Percentiles rank a stretch among this genome's conserved stretches.
Conservation (phyloP, 2,329 filamentous ascomycete genomes). For the Aphanocladium album region DNA sequence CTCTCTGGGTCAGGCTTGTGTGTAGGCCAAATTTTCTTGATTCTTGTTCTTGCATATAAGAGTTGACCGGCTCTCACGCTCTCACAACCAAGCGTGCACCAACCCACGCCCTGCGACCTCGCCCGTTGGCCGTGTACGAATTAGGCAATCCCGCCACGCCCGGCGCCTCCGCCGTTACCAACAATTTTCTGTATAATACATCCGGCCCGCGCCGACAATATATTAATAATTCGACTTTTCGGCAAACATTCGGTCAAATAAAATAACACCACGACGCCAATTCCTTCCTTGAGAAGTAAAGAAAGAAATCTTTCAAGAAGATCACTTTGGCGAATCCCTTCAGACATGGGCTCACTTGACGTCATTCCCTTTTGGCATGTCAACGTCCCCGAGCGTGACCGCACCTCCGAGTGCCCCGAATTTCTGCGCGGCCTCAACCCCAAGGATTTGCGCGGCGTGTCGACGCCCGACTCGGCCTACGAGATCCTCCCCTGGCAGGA, state of each 20-base stretch:
- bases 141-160: slow-evolving; percentile 7
- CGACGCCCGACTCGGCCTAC: slow-evolving; percentile 65
- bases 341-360: slow-evolving; percentile 32
- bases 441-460: slow-evolving; percentile 68
- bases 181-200: not conserved
- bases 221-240: not conserved
- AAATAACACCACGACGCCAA: no score
- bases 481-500: slow-evolving; percentile 61
- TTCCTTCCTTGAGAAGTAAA: no score
- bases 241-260: not conserved
- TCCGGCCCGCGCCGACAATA: not conserved
- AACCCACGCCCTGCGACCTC: not conserved
- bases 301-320: no score
- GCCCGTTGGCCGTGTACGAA: not conserved
- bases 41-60: not conserved
- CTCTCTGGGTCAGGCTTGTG: not conserved
- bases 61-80: not conserved
- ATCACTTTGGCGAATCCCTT: no score
- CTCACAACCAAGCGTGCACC: not conserved
- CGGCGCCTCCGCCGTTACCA: not conserved
- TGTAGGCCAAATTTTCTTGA: not conserved
- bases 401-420: slow-evolving; percentile 63
- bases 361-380: slow-evolving; percentile 70
- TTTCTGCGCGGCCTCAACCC: slow-evolving; percentile 58
- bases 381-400: slow-evolving; percentile 62